Evolutionary conservation across 306 rosid genomes (phyloP).

Genomic region (Prunus mongolica): DNA sequence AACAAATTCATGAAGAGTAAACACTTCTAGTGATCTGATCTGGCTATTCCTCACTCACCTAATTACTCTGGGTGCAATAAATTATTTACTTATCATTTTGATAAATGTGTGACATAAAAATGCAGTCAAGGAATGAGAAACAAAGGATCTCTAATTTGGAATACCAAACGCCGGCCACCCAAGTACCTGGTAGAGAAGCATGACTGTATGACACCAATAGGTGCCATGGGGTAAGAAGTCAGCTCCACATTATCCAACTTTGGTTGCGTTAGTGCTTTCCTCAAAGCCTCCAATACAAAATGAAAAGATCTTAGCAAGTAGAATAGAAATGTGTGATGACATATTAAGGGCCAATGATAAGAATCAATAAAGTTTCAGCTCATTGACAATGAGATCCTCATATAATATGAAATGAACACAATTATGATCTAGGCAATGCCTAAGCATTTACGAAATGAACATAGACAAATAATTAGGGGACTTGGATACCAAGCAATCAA

Average conservation of each 20-base stretch:
- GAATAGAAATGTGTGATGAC: background rate
- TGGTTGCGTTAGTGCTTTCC: conserved; percentile 53
- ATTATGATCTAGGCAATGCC: background rate
- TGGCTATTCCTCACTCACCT: background rate
- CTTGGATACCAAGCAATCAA: background rate
- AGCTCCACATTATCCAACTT: conserved; percentile 39
- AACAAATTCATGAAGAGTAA: background rate
- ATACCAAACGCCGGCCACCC: too few relatives aligned
- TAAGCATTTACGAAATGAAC: background rate
- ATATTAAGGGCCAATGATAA: background rate
- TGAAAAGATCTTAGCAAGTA: background rate
- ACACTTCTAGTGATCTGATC: background rate
- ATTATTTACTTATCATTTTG: background rate
- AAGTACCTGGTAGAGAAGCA: conserved; percentile 82
- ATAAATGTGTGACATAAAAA: background rate
- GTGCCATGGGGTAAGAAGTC: conserved; percentile 68
- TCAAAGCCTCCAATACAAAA: conserved; percentile 51
- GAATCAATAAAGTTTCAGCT: background rate
- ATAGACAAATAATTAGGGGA: background rate
- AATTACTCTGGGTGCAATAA: background rate
- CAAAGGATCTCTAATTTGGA: background rate
- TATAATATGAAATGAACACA: background rate
- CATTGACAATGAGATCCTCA: background rate
- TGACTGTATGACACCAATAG: conserved; percentile 75
- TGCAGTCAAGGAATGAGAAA: background rate